Percentiles rank a stretch among this genome's conserved stretches.
Evolutionary conservation across 108 stramenopile species (phyloP).

Genomic region (Cyclotella atomus): DNA sequence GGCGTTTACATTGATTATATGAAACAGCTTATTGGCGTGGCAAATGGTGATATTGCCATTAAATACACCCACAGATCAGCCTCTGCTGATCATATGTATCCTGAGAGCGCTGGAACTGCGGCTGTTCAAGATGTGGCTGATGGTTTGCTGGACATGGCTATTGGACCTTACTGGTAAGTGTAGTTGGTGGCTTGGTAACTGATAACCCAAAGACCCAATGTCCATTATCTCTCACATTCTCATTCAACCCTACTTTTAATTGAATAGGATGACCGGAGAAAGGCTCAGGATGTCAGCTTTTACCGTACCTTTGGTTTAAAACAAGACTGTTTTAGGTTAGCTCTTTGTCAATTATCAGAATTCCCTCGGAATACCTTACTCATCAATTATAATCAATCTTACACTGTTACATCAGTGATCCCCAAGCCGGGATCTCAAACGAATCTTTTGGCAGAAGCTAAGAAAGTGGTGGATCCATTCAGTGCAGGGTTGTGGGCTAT

Average conservation of each 20-base stretch:
- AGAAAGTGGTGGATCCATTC: conserved; percentile 30
- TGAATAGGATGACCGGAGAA: conserved; percentile 25
- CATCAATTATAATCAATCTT: not conserved
- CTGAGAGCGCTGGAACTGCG: conserved; percentile 5
- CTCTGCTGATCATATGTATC: not conserved
- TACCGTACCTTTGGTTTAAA: conserved; percentile 10
- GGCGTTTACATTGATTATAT: conserved; percentile 21
- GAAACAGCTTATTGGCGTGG: not conserved
- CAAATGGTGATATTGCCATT: conserved; percentile 27
- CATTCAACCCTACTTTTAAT: no score
- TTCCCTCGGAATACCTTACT: no score
- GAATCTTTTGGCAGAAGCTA: not conserved
- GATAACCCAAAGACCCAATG: no score
- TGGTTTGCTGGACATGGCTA: conserved; percentile 22
- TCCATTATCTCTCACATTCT: no score
- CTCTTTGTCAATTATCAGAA: no score
- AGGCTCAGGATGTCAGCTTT: conserved; percentile 9
- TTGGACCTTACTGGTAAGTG: conserved; percentile 32
- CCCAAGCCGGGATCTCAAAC: not conserved
- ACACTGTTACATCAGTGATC: conserved; percentile 24
- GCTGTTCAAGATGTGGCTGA: conserved; percentile 22
- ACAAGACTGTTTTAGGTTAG: not conserved
- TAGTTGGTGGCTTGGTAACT: no score
- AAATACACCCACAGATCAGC: conserved; percentile 22
- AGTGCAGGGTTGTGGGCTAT: not conserved